Evolutionary conservation across 345 rosid species (phyloP).

Genomic region (Trapa bicornis): DNA sequence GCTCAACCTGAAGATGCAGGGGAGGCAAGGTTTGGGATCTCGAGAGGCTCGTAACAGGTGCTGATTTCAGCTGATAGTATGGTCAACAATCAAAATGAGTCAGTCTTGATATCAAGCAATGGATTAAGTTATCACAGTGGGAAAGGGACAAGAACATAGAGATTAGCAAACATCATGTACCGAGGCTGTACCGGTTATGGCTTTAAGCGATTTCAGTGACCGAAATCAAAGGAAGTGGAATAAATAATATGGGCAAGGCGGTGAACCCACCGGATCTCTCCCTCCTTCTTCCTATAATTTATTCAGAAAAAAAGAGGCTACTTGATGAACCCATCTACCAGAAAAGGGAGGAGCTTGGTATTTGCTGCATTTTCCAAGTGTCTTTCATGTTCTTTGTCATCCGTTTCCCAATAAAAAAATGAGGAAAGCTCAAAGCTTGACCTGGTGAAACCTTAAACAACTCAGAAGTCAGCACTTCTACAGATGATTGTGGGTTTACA

Average conservation of each 20-base stretch:
- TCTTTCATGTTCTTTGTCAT: too few relatives aligned
- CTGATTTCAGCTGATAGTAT: neutral
- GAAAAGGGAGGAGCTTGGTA: too few relatives aligned
- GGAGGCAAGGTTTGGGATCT: neutral
- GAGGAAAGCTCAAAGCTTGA: constrained; percentile 6
- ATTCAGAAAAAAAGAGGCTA: neutral
- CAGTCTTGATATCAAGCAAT: neutral
- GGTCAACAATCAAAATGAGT: neutral
- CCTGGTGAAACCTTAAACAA: constrained; percentile 9
- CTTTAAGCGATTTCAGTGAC: neutral
- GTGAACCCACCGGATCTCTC: constrained; percentile 7
- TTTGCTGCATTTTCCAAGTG: too few relatives aligned
- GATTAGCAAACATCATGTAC: neutral
- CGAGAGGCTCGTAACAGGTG: neutral
- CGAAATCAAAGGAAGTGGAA: neutral
- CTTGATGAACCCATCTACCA: neutral
- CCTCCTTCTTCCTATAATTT: neutral
- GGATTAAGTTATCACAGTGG: neutral
- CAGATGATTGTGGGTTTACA: neutral
- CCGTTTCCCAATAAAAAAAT: too few relatives aligned
- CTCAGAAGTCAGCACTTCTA: constrained; percentile 13
- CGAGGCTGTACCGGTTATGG: neutral
- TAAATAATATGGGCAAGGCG: neutral
- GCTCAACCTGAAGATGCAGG: neutral
- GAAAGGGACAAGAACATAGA: constrained; percentile 2